Percentiles rank a stretch among this genome's conserved stretches.
Evolutionary conservation across 2,329 filamentous ascomycete species (phyloP).

Genomic region (Alternaria ventricosa): DNA sequence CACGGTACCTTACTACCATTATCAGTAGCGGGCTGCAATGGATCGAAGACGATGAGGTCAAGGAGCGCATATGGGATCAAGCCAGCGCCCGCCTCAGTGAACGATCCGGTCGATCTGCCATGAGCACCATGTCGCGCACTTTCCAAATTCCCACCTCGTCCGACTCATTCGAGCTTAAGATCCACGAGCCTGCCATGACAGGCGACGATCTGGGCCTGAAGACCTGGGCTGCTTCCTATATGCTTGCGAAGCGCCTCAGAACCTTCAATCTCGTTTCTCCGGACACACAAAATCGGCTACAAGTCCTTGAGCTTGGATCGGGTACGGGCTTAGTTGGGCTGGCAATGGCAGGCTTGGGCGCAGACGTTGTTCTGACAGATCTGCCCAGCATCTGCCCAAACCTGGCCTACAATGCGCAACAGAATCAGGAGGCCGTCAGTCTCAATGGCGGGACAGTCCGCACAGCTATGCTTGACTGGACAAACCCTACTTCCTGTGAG

Average conservation of each 20-base stretch:
- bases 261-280: conserved; percentile 32
- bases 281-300: conserved; percentile 4
- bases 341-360: conserved; percentile 75
- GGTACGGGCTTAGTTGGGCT: conserved; percentile 92
- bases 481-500: conserved; percentile 60
- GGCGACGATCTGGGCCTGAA: conserved; percentile 90
- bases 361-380: conserved; percentile 78
- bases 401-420: conserved; percentile 72
- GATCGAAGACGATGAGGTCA: conserved; percentile 70
- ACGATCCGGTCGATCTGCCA: conserved; percentile 78
- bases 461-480: conserved; percentile 77
- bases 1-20: conserved; percentile 72
- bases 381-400: conserved; percentile 84
- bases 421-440: conserved; percentile 66
- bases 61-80: conserved; percentile 75
- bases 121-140: conserved; percentile 66
- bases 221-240: conserved; percentile 92
- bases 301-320: conserved; percentile 79
- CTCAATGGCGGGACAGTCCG: conserved; percentile 63
- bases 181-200: conserved; percentile 87
- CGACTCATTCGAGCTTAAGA: conserved; percentile 63
- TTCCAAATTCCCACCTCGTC: conserved; percentile 63
- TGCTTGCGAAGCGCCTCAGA: conserved; percentile 75
- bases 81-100: conserved; percentile 83
- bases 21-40: conserved; percentile 71